Evolutionary conservation across 2,329 filamentous ascomycete species (phyloP).

Genomic region (Thielaviopsis euricoi): DNA sequence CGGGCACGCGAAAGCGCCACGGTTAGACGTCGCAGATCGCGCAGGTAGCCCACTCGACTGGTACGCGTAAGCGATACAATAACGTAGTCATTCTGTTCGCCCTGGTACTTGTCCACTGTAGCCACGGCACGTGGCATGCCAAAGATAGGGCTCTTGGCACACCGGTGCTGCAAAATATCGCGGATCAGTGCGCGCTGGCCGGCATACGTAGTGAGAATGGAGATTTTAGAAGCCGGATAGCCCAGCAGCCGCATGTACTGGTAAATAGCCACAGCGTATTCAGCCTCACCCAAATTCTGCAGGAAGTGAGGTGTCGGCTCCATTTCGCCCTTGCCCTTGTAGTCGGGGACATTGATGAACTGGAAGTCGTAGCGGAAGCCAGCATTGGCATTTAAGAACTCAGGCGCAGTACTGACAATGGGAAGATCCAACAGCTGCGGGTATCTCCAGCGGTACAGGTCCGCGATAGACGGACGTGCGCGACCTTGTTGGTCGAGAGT

Average conservation of each 20-base stretch:
- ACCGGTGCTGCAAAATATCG: conserved; percentile 73
- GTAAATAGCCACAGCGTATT: conserved; percentile 88
- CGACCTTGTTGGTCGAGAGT: conserved; percentile 87
- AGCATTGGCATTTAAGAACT: conserved; percentile 72
- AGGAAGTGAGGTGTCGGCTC: conserved; percentile 91
- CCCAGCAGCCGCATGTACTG: conserved; percentile 96
- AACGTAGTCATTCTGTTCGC: conserved; percentile 97
- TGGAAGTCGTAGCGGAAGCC: conserved; percentile 92
- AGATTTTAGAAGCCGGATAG: conserved; percentile 71
- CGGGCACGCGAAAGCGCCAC: conserved; percentile 87
- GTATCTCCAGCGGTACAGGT: conserved; percentile 90
- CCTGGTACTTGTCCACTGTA: conserved; percentile 97
- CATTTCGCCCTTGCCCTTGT: conserved; percentile 74
- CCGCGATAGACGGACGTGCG: conserved; percentile 70
- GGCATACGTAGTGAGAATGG: conserved; percentile 83
- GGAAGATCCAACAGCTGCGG: conserved; percentile 63
- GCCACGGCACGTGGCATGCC: conserved; percentile 78
- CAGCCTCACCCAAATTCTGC: conserved; percentile 90
- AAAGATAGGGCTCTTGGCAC: conserved; percentile 68
- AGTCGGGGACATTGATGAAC: conserved; percentile 89
- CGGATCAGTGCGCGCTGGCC: conserved; percentile 77
- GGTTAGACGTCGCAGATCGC: conserved; percentile 83
- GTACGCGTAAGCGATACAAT: conserved; percentile 89
- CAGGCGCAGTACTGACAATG: conserved; percentile 46
- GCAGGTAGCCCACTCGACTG: conserved; percentile 74